phyloP scores from a whole-genome alignment of 257 asterid genomes.

The Solanum peruvianum region DNA sequence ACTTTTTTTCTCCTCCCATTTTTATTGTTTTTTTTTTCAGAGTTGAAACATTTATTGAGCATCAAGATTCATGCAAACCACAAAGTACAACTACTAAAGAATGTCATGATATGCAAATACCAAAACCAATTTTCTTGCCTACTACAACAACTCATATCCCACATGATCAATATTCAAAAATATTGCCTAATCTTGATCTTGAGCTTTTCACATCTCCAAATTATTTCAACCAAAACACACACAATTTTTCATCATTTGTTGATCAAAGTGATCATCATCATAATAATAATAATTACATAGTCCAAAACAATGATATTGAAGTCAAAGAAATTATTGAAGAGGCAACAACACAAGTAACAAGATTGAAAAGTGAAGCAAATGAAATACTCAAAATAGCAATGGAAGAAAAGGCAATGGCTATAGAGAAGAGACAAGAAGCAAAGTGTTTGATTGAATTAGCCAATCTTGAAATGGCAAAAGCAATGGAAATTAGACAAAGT shows the following conservation, averaged over 20 bases:
- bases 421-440: constrained; percentile 19
- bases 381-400: constrained; percentile 14
- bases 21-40: constrained; percentile 6
- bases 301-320: not conserved
- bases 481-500: constrained; percentile 17
- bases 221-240: not conserved
- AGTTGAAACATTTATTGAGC: constrained; percentile 33
- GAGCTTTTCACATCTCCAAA: constrained; percentile 13
- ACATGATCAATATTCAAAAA: not conserved
- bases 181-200: constrained; percentile 22
- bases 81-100: not conserved
- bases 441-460: constrained; percentile 22
- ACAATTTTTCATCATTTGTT: not conserved
- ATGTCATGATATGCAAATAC: not conserved
- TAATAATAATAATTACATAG: not conserved
- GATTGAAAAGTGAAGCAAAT: constrained; percentile 16
- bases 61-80: constrained; percentile 35
- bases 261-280: not conserved
- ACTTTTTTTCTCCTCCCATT: not conserved
- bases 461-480: constrained; percentile 22
- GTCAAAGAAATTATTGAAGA: not conserved
- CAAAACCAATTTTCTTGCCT: not conserved
- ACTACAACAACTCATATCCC: not conserved
- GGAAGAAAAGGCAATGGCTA: constrained; percentile 22
- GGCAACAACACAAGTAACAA: not conserved